These are phyloP conservation scores for Schizochytrium sp. DNA, from an alignment of 108 stramenopile genomes.

Conservation along the genomic window DNA sequence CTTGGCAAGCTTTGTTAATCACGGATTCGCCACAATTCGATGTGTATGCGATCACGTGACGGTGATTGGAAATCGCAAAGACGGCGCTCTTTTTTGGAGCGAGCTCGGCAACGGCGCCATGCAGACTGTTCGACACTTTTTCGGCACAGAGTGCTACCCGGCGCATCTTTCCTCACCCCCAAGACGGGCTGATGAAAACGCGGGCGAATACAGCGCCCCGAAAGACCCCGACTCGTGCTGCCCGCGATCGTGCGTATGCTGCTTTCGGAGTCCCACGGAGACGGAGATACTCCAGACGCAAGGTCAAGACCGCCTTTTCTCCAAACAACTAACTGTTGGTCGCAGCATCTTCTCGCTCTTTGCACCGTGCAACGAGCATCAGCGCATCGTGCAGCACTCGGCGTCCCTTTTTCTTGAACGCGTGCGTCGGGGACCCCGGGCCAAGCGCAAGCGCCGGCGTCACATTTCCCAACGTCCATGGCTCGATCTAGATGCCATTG, in stretches of 20 bases:
- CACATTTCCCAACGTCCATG: not conserved
- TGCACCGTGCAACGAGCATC: not conserved
- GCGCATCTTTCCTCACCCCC: not conserved
- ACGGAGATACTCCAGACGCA: not conserved
- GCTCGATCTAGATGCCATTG: conserved; percentile 46
- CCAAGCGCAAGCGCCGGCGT: not conserved
- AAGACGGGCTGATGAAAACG: not conserved
- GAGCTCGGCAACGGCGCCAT: conserved; percentile 33
- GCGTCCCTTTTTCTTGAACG: not conserved
- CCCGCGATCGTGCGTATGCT: not conserved
- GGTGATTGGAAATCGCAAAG: conserved; percentile 34
- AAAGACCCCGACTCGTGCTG: not conserved
- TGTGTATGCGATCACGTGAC: conserved; percentile 33
- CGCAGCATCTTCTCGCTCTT: conserved; percentile 7
- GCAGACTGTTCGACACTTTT: not conserved
- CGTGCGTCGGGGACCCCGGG: not conserved
- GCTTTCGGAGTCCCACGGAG: not conserved
- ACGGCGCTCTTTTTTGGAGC: conserved; percentile 40
- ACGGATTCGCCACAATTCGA: conserved; percentile 27
- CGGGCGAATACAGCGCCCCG: not conserved
- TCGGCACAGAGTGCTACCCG: not conserved
- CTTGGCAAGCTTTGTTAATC: conserved; percentile 29
- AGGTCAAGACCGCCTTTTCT: not conserved
- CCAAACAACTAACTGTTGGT: not conserved
- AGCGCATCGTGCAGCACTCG: not conserved